Evolutionary conservation across 192 early-diverging fungal species (phyloP), one percentile per base, ranked within the genome.

Genomic region (Geranomyces variabilis): DNA sequence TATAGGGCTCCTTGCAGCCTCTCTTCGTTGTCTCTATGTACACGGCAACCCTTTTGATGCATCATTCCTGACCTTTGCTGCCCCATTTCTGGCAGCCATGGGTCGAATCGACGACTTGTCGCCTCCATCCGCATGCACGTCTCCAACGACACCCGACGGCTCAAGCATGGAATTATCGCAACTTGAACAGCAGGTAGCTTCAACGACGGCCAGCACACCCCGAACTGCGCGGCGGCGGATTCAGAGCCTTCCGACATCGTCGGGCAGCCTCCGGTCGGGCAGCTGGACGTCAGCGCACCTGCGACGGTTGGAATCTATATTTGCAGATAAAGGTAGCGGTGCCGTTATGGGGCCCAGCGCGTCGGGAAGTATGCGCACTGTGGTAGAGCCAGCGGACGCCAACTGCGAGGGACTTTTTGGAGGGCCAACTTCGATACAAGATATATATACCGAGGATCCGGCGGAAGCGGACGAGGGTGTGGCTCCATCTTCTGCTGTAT

Each of bases 1-100:
- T 6, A 62, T 85, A 17, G 80, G 83, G 10, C 49, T 81, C 0
- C 75, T 81, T 21, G 63, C 67, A 31, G 45, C 62, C 48, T 41
- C 57, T 10, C 66, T 79, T 14, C 55, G 13, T 9, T 17, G 26
- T 7, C 66, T 79, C 17, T 43, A 66, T 21, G 17, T 79, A 12
- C 70, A 72, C 22, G 72, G 70, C 36, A 74, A 77, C 55, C 65
- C 63, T 10, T 70, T 76, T 53, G 67, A 69, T 36, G 17, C 66
- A 13, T 66, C 51, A 2, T 45, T 70, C 24, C 4, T 17, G 26
- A 45, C n/a, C 21, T 9, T 75, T 0, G 57, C 49, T 12, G 30
- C 65, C 4, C 73, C 73, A 9, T 33, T 75, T 9, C 12, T 71
- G 63, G 63, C 3, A 14, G 63, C 43, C 3, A 65, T 67, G 66